Base-by-base conservation (phyloP, 1,139 yeast genomes). In the Nakaseomyces sp. region DNA sequence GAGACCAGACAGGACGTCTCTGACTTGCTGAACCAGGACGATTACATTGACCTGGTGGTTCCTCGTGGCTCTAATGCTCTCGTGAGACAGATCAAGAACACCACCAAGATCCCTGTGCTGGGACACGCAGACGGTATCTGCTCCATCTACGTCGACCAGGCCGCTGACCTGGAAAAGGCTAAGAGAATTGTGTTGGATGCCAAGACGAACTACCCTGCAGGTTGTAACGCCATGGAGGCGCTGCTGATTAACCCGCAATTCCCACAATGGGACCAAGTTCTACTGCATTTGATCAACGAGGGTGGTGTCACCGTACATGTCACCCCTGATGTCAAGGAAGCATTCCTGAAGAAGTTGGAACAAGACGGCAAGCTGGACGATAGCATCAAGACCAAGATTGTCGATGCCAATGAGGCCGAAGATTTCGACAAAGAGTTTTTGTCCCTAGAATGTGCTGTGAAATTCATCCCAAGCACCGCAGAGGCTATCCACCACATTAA, bases 101-200 rank as follows among this genome's bases (percentile, higher is more conserved):
- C 78, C 60, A 91, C 98, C 25, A 87, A 88, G 62, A 93, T 93
- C 53, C 96, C 98, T 3, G 98, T 93, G 5, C 69, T 93, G 64
- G 99, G 99, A 44, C 99, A 93, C 64, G 98, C 99, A 8, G 98
- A 91, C 64, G 99, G 99, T 42, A 83, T 91, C 47, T 91, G 98
- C 65, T 80, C 96, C 3, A 77, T 89, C 16, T 93, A 79, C 59
- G 72, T 89, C 24, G 95, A 89, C 61, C 72, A 73, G 44, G 78
- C 74, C 39, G 93, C 93, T 3, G 89, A 87, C 55, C 53, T 84
- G 12, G 73, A 65, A 13, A 87, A 85, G 74, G 95, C 97, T 0
- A 70, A 74, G 30, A 76, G 77, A 48, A 76, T 93, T 28, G 71
- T 79, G 4, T 75, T 87, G 26, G 99, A 93, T 64, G 74, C 96